Evolutionary conservation across 257 asterid genomes (phyloP).

Genomic region (Sherardia arvensis): DNA sequence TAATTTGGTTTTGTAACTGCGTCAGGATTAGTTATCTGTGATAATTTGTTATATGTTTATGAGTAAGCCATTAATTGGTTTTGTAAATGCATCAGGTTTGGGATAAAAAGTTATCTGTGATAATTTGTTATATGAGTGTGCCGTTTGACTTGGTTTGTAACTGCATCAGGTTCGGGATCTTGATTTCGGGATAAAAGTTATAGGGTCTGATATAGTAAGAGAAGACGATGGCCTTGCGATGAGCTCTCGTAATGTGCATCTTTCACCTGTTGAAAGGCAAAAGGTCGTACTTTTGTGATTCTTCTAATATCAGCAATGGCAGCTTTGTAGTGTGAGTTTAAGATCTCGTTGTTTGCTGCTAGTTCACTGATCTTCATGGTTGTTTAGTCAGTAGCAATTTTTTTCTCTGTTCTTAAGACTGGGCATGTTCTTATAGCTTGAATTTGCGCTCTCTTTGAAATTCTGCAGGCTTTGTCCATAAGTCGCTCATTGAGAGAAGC

Average conservation of each 20-base stretch:
- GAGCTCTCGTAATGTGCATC: slow-evolving; percentile 89
- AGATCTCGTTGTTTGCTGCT: no score
- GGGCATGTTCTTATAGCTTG: background rate
- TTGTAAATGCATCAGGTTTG: no score
- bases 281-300: slow-evolving; percentile 55
- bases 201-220: slow-evolving; percentile 68
- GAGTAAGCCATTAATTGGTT: no score
- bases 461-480: slow-evolving; percentile 65
- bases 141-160: background rate
- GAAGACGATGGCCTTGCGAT: slow-evolving; percentile 87
- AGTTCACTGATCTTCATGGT: background rate
- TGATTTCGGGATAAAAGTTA: slow-evolving; percentile 64
- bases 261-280: slow-evolving; percentile 57
- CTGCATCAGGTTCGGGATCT: slow-evolving; percentile 77
- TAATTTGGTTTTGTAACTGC: no score
- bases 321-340: no score
- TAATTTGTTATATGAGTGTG: background rate
- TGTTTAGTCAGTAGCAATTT: background rate
- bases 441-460: background rate
- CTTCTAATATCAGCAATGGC: no score
- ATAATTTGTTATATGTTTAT: no score
- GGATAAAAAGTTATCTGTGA: no score
- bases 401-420: slow-evolving; percentile 1
- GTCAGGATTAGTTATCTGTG: no score
- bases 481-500: slow-evolving; percentile 49